Percentiles rank a stretch among this genome's conserved stretches.
These are phyloP conservation scores for Diphasiastrum complanatum DNA, from an alignment of 83 land plant genomes.

Conservation along the genomic window DNA sequence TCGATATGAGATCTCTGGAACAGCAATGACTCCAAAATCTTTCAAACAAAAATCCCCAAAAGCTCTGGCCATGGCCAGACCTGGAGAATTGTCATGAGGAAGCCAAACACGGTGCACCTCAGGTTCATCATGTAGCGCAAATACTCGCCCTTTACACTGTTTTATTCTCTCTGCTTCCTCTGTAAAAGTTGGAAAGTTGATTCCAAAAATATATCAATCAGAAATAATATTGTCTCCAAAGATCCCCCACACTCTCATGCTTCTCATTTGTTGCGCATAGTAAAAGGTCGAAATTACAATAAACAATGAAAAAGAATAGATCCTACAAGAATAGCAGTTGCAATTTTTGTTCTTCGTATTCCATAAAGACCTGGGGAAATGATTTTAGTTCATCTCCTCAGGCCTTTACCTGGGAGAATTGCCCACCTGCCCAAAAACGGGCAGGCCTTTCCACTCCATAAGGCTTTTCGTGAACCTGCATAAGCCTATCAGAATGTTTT, in stretches of 20 bases:
- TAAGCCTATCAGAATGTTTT: too few relatives aligned
- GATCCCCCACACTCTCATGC: background rate
- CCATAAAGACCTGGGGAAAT: too few relatives aligned
- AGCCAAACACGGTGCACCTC: slow-evolving; percentile 18
- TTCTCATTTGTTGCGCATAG: background rate
- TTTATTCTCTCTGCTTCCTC: slow-evolving; percentile 16
- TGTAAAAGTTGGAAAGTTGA: background rate
- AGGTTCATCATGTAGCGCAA: slow-evolving; percentile 14
- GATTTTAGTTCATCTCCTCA: too few relatives aligned
- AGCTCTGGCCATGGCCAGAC: slow-evolving; percentile 17
- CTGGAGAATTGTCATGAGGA: slow-evolving; percentile 14
- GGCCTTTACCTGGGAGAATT: too few relatives aligned
- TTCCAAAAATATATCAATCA: background rate
- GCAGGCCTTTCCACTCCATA: too few relatives aligned
- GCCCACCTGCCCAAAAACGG: too few relatives aligned
- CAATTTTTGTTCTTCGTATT: too few relatives aligned
- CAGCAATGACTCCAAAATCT: slow-evolving; percentile 12
- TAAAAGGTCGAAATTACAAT: too few relatives aligned
- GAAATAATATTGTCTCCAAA: background rate
- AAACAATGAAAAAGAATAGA: too few relatives aligned
- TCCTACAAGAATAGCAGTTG: too few relatives aligned
- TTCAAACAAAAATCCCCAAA: slow-evolving; percentile 15
- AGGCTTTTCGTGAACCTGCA: too few relatives aligned
- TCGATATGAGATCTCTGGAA: slow-evolving; percentile 4
- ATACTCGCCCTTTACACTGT: too few relatives aligned